Evolutionary conservation across 495 filamentous ascomycete species (phyloP).

Genomic region (Penicillium simplicissimum): DNA sequence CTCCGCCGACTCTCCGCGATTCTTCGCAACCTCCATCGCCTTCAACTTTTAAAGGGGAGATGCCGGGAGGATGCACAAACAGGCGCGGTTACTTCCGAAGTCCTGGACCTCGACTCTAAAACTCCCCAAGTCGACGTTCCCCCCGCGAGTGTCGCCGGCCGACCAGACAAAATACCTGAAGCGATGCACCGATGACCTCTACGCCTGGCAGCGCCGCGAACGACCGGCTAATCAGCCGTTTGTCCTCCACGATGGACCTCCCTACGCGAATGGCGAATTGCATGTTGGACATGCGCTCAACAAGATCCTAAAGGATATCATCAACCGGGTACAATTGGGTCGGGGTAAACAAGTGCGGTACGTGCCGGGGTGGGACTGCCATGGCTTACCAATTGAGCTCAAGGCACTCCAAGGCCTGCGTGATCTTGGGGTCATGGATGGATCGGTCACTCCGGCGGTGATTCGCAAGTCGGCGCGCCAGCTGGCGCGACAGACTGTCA

Average conservation of each 20-base stretch:
- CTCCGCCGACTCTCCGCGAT: constrained; percentile 5
- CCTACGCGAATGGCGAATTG: constrained; percentile 92
- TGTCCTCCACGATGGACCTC: constrained; percentile 91
- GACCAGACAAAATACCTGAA: constrained; percentile 66
- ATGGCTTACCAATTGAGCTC: constrained; percentile 95
- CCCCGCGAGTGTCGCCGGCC: constrained; percentile 49
- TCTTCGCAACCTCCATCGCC: constrained; percentile 3
- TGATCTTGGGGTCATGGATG: constrained; percentile 20
- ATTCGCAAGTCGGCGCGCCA: constrained; percentile 72
- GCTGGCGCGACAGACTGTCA: constrained; percentile 72
- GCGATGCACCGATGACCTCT: constrained; percentile 83
- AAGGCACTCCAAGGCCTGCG: constrained; percentile 77
- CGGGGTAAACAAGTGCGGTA: constrained; percentile 79
- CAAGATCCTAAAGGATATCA: constrained; percentile 95
- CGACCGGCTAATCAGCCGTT: constrained; percentile 63
- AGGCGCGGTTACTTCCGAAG: constrained; percentile 47
- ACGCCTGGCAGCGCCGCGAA: constrained; percentile 76
- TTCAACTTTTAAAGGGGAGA: constrained; percentile 25
- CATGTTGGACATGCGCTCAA: constrained; percentile 98
- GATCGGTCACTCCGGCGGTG: constrained; percentile 31
- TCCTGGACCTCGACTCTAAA: constrained; percentile 62
- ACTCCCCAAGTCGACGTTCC: constrained; percentile 61
- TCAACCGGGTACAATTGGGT: constrained; percentile 76
- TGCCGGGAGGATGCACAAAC: constrained; percentile 51
- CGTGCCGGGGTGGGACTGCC: constrained; percentile 96